Conservation (phyloP, 1,284 basidiomycete species). For the Leccinum variabile region DNA sequence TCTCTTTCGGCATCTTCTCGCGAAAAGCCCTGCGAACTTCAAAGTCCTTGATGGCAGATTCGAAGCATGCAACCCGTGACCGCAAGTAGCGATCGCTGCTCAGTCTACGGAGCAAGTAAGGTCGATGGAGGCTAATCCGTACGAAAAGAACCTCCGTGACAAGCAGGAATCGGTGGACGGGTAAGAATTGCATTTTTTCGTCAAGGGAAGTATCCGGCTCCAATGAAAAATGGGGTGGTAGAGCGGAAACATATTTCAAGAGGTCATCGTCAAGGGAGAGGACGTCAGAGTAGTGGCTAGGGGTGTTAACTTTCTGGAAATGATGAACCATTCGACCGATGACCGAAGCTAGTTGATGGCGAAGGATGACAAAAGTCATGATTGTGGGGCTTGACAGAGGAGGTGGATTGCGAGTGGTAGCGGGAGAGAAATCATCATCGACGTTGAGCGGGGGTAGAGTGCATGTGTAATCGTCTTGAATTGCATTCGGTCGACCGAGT, state of each 20-base stretch:
- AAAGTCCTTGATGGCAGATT: slow-evolving; percentile 76
- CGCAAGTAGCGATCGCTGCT: slow-evolving; percentile 73
- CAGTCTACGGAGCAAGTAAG: slow-evolving; percentile 73
- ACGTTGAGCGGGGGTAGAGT: slow-evolving; percentile 83
- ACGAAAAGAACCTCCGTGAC: slow-evolving; percentile 81
- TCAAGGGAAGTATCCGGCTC: slow-evolving; percentile 82
- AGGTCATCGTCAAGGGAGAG: slow-evolving; percentile 84
- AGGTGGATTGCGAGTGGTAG: slow-evolving; percentile 44
- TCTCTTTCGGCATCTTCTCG: slow-evolving; percentile 57
- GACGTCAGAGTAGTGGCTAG: slow-evolving; percentile 85
- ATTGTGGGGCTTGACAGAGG: slow-evolving; percentile 75
- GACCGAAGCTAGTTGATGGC: slow-evolving; percentile 80
- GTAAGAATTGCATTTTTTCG: slow-evolving; percentile 59
- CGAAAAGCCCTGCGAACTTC: slow-evolving; percentile 68
- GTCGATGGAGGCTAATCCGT: slow-evolving; percentile 74
- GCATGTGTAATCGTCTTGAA: slow-evolving; percentile 85
- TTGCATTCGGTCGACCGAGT: slow-evolving; percentile 85
- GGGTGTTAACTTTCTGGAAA: slow-evolving; percentile 86
- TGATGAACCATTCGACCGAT: slow-evolving; percentile 94
- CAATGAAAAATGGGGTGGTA: slow-evolving; percentile 78
- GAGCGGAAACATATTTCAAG: slow-evolving; percentile 68
- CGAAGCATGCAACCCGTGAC: slow-evolving; percentile 76
- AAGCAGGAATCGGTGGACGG: slow-evolving; percentile 76
- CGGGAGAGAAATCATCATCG: slow-evolving; percentile 60
- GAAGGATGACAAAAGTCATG: slow-evolving; percentile 87